Conservation (phyloP, 208 protist species). For the Trichomonas vaginalis region DNA sequence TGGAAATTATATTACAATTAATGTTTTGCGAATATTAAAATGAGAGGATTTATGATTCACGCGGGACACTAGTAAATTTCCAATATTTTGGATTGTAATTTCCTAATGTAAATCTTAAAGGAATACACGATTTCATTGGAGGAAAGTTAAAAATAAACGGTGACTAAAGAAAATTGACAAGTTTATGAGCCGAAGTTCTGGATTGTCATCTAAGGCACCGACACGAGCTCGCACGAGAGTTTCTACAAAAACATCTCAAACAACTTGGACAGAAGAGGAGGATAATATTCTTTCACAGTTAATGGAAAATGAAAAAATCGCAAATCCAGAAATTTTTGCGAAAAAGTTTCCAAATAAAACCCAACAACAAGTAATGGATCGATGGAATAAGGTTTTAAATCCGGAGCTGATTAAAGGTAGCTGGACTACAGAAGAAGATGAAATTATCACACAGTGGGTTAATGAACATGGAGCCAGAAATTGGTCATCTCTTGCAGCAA, state of each 20-base stretch:
- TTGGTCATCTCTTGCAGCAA: background rate
- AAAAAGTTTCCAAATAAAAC: background rate
- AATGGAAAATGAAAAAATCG: background rate
- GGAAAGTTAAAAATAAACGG: too few relatives aligned
- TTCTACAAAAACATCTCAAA: background rate
- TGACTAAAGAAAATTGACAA: background rate
- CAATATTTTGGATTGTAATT: too few relatives aligned
- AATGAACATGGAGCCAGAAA: background rate
- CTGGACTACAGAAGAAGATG: background rate
- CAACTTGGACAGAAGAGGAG: background rate
- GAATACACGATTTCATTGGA: too few relatives aligned
- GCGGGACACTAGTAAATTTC: too few relatives aligned
- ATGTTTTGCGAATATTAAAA: too few relatives aligned
- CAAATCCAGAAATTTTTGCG: background rate
- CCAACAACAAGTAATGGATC: background rate
- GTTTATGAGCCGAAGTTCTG: background rate
- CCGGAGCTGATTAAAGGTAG: background rate
- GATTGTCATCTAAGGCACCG: background rate
- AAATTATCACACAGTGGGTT: background rate
- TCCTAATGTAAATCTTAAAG: too few relatives aligned
- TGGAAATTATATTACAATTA: too few relatives aligned
- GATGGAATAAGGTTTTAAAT: constrained; percentile 8
- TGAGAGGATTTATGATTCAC: too few relatives aligned
- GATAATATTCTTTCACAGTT: background rate
- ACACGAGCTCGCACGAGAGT: background rate